phyloP scores from a whole-genome alignment of 2,329 filamentous ascomycete genomes.

The Aquanectria penicillioides region DNA sequence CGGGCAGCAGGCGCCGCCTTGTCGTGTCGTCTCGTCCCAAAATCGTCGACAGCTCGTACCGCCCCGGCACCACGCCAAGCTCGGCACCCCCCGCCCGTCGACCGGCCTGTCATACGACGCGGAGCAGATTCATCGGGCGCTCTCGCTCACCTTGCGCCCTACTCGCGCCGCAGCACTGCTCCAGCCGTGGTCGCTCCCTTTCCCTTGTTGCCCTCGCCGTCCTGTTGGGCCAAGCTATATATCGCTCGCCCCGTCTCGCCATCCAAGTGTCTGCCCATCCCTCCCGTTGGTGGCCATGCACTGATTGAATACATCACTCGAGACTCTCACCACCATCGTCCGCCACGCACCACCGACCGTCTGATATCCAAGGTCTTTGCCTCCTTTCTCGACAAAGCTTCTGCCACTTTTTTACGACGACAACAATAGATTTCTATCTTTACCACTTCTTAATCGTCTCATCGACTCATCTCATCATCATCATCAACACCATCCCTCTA shows the following conservation, averaged over 20 bases:
- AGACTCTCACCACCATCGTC: constrained; percentile 39
- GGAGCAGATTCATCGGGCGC: constrained; percentile 40
- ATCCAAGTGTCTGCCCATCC: constrained; percentile 41
- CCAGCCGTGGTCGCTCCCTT: constrained; percentile 12
- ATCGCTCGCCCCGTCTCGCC: constrained; percentile 44
- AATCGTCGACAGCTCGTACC: constrained; percentile 22
- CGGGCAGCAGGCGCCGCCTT: constrained; percentile 12
- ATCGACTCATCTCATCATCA: constrained; percentile 27
- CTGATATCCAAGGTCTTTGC: constrained; percentile 30
- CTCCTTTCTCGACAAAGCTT: constrained; percentile 16
- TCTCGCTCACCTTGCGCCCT: constrained; percentile 34
- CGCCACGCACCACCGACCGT: constrained; percentile 35
- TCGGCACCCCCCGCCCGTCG: constrained; percentile 41
- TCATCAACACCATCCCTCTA: constrained; percentile 7
- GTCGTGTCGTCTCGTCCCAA: constrained; percentile 15
- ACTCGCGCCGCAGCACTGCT: too few relatives aligned
- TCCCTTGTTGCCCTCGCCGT: constrained; percentile 6
- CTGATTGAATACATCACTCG: constrained; percentile 40
- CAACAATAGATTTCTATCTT: constrained; percentile 16
- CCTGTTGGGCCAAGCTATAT: constrained; percentile 38
- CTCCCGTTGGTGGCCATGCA: constrained; percentile 33
- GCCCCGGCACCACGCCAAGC: constrained; percentile 35
- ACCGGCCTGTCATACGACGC: constrained; percentile 42
- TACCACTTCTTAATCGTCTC: neutral
- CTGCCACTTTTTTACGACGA: constrained; percentile 1